Evolutionary conservation across 768 basidiomycete species (phyloP), one percentile per base, ranked within the genome.

Genomic region (Hydnomerulius pinastri): DNA sequence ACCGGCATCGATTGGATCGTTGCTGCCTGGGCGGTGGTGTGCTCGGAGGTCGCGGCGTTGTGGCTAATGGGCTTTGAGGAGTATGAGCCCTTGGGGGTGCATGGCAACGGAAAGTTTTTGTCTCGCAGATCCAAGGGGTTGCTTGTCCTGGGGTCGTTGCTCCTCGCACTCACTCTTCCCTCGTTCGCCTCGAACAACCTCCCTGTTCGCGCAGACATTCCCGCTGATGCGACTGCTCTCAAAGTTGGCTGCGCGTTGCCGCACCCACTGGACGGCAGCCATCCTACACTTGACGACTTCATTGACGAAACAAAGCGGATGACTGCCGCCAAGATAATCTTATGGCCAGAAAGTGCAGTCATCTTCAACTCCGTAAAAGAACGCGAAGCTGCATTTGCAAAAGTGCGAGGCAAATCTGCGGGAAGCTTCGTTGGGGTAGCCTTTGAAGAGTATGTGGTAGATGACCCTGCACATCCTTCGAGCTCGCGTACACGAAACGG

Each of bases 291-390:
- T 13, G 62, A 81, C 0, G 80, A 86, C 53, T 92, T 80, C 64
- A 75, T 90, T n/a, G 28, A 38, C 0, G 89, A 87, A 64, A 82
- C 77, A 3, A 58, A 59, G 36, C 73, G 61, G n/a, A 58, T 85
- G 48, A 71, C 70, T 5, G 40, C 55, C 4, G 83, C 86, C 1
- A 76, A 78, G 35, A 61, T 93, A 13, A 60, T 90, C 13, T 70
- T 93, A 1, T 92, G 90, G 89, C 90, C 91, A 0, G 90, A 92
- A 66, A 83, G 84, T 6, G 89, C 90, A 0, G 81, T 92, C 0
- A 64, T 71, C 2, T 93, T 93, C 61, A 71, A 74, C 28, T 78
- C 75, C 28, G 65, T 66, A 11, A 56, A 54, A 17, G 85, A 83
- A 45, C 78, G 78, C 51, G 65, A 71, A 17, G 68, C 66, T 4